These are phyloP conservation scores for Neoarthrinium moseri DNA, from an alignment of 2,329 filamentous ascomycete genomes.

Conservation along the genomic window DNA sequence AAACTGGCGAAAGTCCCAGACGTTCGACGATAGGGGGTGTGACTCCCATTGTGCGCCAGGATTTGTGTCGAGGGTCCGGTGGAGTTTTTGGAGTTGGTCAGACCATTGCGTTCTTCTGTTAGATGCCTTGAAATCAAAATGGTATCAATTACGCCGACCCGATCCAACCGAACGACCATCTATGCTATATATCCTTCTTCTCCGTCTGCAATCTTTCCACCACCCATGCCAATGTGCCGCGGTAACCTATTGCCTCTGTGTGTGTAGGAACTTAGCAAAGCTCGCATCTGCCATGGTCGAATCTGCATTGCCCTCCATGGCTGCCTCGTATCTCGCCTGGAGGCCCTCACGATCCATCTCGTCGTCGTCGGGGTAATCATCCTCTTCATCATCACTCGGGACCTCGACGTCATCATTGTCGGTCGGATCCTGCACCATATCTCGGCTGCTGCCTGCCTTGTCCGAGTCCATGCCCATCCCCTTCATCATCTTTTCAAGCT, in stretches of 20 bases:
- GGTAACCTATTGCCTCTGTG: constrained; percentile 31
- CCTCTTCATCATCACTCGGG: constrained; percentile 47
- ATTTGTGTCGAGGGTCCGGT: no score
- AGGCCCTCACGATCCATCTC: constrained; percentile 65
- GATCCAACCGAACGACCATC: background rate
- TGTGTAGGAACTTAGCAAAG: constrained; percentile 59
- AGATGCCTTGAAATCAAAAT: constrained; percentile 16
- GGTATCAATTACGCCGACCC: constrained; percentile 24
- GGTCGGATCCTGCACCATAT: constrained; percentile 33
- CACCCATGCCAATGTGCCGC: background rate
- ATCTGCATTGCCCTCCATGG: constrained; percentile 60
- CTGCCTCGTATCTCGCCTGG: constrained; percentile 73
- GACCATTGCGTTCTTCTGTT: constrained; percentile 15
- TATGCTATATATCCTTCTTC: constrained; percentile 19
- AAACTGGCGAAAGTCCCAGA: no score
- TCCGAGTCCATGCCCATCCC: constrained; percentile 66
- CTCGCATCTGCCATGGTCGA: constrained; percentile 55
- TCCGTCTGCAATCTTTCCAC: background rate
- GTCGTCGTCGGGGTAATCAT: constrained; percentile 60
- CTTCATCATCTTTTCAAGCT: constrained; percentile 90
- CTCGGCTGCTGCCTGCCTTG: constrained; percentile 18
- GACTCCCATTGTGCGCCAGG: no score
- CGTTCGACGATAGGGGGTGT: no score
- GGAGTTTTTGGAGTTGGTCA: constrained; percentile 20
- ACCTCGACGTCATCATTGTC: constrained; percentile 49